Conservation (phyloP, 495 filamentous ascomycete species). For the Lophiotrema nucula region DNA sequence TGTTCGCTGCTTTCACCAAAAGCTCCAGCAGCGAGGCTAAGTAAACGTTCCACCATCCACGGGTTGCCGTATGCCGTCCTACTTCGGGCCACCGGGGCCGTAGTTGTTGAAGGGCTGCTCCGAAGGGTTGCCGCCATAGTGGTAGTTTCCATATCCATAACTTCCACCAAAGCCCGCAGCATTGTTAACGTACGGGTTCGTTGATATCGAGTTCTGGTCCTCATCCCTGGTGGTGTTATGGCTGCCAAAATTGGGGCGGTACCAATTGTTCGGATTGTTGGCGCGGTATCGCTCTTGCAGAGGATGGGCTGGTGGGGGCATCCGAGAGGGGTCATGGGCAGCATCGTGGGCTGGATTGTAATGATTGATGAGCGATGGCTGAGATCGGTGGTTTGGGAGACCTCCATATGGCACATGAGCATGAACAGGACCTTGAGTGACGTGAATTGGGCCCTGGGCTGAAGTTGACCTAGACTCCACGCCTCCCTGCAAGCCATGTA, state of each 20-base stretch:
- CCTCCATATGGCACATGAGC: no score
- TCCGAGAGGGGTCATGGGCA: neutral
- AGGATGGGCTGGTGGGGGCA: constrained; percentile 1
- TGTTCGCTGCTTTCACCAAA: no score
- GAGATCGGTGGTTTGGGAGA: constrained; percentile 20
- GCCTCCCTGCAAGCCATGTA: constrained; percentile 17
- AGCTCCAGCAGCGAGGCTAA: no score
- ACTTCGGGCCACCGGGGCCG: neutral
- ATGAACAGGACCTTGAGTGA: no score
- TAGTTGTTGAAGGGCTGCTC: neutral
- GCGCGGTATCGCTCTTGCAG: no score
- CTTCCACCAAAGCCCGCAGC: neutral
- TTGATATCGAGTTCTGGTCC: neutral
- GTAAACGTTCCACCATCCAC: no score
- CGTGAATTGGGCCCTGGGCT: neutral
- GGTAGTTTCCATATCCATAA: neutral
- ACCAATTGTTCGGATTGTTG: constrained; percentile 5
- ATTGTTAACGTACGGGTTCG: neutral
- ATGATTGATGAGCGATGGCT: constrained; percentile 12
- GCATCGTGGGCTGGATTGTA: constrained; percentile 1
- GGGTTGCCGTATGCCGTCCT: no score
- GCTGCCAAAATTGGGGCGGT: neutral
- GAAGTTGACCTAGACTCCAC: neutral
- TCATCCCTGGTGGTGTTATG: neutral
- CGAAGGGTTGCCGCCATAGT: neutral